phyloP scores from a whole-genome alignment of 257 asterid genomes.

The Gardenia jasminoides region DNA sequence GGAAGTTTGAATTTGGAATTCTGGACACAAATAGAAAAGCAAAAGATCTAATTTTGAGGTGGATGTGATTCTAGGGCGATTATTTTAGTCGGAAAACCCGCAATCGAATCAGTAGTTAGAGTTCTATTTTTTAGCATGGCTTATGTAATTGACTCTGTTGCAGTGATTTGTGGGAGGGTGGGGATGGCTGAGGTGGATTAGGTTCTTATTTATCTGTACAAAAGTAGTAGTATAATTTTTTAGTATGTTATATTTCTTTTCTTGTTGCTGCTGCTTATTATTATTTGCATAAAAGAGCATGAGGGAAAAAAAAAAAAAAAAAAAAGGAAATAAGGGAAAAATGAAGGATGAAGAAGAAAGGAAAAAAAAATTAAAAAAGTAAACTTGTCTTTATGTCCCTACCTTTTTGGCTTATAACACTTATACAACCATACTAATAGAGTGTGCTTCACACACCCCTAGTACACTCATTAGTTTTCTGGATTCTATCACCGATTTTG shows the following conservation, averaged over 20 bases:
- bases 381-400: too few relatives aligned
- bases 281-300: not conserved
- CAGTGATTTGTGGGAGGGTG: not conserved
- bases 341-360: too few relatives aligned
- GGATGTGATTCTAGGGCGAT: not conserved
- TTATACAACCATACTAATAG: too few relatives aligned
- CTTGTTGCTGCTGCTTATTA: not conserved
- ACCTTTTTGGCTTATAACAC: too few relatives aligned
- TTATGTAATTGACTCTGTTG: not conserved
- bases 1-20: not conserved
- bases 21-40: not conserved
- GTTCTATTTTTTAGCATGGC: not conserved
- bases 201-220: not conserved
- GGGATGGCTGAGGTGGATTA: not conserved
- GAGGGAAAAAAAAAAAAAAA: too few relatives aligned
- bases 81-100: not conserved
- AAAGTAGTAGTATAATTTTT: too few relatives aligned
- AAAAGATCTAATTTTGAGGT: not conserved
- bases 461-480: too few relatives aligned
- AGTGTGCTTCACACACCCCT: too few relatives aligned
- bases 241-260: not conserved
- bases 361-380: too few relatives aligned
- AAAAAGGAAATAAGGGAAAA: too few relatives aligned
- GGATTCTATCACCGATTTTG: too few relatives aligned
- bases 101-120: not conserved